These are phyloP conservation scores for Wallacemonas sp. DNA, from an alignment of 208 protist species.

Conservation along the genomic window DNA sequence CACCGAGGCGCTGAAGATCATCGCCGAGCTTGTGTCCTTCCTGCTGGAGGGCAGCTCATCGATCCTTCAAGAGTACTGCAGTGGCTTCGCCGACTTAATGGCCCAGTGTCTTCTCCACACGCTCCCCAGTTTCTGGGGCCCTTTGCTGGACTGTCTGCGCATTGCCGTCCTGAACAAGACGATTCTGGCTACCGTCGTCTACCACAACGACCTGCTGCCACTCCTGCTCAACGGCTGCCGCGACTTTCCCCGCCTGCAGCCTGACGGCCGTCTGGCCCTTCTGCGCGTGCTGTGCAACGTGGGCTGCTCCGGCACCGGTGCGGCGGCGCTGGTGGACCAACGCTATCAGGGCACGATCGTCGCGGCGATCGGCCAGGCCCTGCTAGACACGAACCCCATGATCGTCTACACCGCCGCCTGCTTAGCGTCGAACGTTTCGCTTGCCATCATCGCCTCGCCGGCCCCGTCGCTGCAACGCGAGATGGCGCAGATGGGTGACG, in stretches of 20 bases:
- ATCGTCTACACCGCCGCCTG: constrained; percentile 80
- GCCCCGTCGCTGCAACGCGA: constrained; percentile 35
- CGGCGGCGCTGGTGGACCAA: constrained; percentile 44
- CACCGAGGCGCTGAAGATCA: constrained; percentile 19
- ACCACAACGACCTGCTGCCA: constrained; percentile 46
- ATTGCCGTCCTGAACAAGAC: constrained; percentile 69
- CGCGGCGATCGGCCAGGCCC: constrained; percentile 51
- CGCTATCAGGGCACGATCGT: constrained; percentile 55
- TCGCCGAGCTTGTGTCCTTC: constrained; percentile 25
- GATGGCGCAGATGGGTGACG: constrained; percentile 23
- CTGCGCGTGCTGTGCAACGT: constrained; percentile 82
- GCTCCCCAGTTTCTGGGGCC: constrained; percentile 57
- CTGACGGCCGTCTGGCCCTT: constrained; percentile 59
- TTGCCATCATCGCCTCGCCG: constrained; percentile 39
- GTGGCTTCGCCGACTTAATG: constrained; percentile 54
- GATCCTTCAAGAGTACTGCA: constrained; percentile 29
- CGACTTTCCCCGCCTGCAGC: constrained; percentile 61
- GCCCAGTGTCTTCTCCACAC: constrained; percentile 42
- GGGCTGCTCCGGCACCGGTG: constrained; percentile 47
- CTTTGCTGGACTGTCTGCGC: constrained; percentile 72
- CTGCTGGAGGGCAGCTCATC: constrained; percentile 41
- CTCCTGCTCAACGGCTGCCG: constrained; percentile 43
- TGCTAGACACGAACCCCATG: constrained; percentile 51
- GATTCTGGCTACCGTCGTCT: constrained; percentile 44
- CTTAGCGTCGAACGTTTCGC: constrained; percentile 64